phyloP scores from a whole-genome alignment of 108 stramenopile species.

The Pseudonitzschia multiseries region DNA sequence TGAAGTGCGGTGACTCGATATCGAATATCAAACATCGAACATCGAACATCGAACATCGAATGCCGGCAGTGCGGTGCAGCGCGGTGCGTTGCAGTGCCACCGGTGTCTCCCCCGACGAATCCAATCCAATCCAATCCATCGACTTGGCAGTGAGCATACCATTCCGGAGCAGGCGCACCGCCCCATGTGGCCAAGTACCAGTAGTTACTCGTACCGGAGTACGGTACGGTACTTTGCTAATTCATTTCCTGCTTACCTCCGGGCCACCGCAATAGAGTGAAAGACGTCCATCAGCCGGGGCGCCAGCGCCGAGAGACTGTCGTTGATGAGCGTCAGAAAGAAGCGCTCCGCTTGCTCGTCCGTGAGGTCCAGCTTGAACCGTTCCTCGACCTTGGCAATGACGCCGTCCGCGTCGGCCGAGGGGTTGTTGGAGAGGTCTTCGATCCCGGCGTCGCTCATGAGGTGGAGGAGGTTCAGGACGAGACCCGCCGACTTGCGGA shows the following conservation, averaged over 20 bases:
- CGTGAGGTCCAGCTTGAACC: conserved; percentile 89
- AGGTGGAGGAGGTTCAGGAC: conserved; percentile 93
- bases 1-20: too few species aligned
- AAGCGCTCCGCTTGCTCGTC: conserved; percentile 95
- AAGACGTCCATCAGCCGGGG: conserved; percentile 93
- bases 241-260: conserved; percentile 44
- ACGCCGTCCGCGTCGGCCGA: conserved; percentile 83
- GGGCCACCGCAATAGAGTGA: conserved; percentile 86
- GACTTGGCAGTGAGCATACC: too few species aligned
- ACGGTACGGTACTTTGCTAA: too few species aligned
- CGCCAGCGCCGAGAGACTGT: conserved; percentile 83
- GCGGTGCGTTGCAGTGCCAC: too few species aligned
- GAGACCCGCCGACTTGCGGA: conserved; percentile 95
- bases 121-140: too few species aligned
- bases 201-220: too few species aligned
- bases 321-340: conserved; percentile 84
- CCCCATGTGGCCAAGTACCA: too few species aligned
- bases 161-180: too few species aligned
- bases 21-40: too few species aligned
- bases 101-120: too few species aligned
- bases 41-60: too few species aligned
- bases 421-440: conserved; percentile 93
- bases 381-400: conserved; percentile 91
- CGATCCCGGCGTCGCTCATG: conserved; percentile 98
- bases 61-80: too few species aligned